Evolutionary conservation across 257 asterid species (phyloP), one percentile per base, ranked within the genome.

Genomic region (Mentha longifolia): DNA sequence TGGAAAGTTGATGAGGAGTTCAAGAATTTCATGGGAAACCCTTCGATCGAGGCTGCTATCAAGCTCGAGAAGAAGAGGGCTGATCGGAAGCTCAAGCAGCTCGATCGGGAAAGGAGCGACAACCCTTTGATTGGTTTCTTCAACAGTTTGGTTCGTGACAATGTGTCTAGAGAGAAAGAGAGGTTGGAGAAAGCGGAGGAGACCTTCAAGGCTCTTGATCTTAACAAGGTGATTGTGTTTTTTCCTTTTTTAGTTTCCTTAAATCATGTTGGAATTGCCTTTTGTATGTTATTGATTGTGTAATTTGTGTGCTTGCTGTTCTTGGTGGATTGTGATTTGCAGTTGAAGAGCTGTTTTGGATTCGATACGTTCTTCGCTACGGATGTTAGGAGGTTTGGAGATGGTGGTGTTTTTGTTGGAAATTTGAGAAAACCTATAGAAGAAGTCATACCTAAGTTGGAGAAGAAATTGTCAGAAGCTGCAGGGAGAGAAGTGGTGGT

Each of bases 11-110:
- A 90, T 12, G 92, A 90, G 57, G 97, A 88, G 80, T 92, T 92
- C 87, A 92, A 90, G 86, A 85, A 84, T 39, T 90, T 92, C 77
- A 90, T 92, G 98, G 98, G 98, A 4, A 92, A 92, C 74, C 98
- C 97, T 54, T 88, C 98, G 7, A 90, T 92, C 77, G 98, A 92
- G 78, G 96, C 98, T 70, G 98, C 97, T 45, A 90, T 90, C 76
- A 90, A 92, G 90, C 96, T 92, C 3, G 98, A 90, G 86, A 92
- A 92, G 88, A 92, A 86, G 76, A 88, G 86, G 83, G 85, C 98
- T 58, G 98, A 92, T 70, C 81, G 92, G 83, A 85, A 80, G 81
- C 95, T 92, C 30, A 87, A 87, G 74, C 88, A 88, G 79, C 90
- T 92, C 50, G 88, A 87, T 74, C 71, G 80, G 77, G 97, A 88